phyloP scores from a whole-genome alignment of 495 filamentous ascomycete species.

The Xylaria venustula region DNA sequence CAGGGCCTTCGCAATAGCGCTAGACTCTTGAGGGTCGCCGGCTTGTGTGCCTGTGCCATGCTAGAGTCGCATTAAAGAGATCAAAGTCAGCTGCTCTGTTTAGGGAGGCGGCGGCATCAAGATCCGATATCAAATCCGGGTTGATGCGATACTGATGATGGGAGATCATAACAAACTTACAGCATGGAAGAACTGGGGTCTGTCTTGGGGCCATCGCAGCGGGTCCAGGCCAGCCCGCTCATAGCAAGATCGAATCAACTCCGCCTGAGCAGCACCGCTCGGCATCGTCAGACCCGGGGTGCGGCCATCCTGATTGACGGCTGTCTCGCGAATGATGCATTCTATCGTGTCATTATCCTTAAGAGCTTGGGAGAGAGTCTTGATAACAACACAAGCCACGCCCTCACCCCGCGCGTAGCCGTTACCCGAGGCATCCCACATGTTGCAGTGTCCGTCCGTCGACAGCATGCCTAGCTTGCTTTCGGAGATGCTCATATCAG shows the following conservation, averaged over 20 bases:
- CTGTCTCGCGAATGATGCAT: constrained; percentile 54
- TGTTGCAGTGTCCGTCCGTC: constrained; percentile 31
- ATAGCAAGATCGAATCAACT: constrained; percentile 41
- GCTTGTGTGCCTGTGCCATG: constrained; percentile 16
- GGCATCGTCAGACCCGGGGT: constrained; percentile 45
- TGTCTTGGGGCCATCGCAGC: background rate
- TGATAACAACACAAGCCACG: constrained; percentile 49
- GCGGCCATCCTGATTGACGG: constrained; percentile 55
- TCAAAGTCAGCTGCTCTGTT: no score
- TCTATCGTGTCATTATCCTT: constrained; percentile 51
- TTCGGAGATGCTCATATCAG: no score
- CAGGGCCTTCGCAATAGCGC: constrained; percentile 19
- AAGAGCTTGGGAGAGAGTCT: constrained; percentile 52
- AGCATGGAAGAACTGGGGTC: constrained; percentile 13
- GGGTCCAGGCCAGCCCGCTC: constrained; percentile 29
- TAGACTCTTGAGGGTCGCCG: constrained; percentile 41
- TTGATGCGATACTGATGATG: no score
- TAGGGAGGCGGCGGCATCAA: no score
- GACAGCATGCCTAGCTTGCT: constrained; percentile 24
- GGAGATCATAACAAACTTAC: no score
- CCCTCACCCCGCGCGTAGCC: constrained; percentile 66
- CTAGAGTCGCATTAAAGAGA: no score
- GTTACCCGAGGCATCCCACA: constrained; percentile 52
- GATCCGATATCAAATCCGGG: no score
- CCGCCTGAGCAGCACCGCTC: constrained; percentile 38